These are phyloP conservation scores for Lipomyces starkeyi DNA, from an alignment of 805 yeast genomes.

Conservation along the genomic window DNA sequence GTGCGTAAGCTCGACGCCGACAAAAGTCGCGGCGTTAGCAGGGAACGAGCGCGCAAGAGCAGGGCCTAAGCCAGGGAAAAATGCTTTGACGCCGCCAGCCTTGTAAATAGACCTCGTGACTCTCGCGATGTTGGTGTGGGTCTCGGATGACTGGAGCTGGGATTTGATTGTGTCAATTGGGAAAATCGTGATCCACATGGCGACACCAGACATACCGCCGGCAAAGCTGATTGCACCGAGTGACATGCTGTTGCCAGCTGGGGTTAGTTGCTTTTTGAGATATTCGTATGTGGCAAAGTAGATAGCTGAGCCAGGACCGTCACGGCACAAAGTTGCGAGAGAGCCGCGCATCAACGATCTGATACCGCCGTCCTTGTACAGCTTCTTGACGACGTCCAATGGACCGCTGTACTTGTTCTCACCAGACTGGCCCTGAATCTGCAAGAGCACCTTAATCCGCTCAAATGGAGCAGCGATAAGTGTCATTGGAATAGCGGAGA, in stretches of 20 bases:
- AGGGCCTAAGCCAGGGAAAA: conserved; percentile 98
- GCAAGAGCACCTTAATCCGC: conserved; percentile 92
- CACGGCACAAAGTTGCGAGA: conserved; percentile 89
- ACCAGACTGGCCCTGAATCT: conserved; percentile 62
- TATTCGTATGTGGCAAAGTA: conserved; percentile 94
- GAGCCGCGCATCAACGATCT: conserved; percentile 89
- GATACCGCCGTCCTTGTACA: conserved; percentile 81
- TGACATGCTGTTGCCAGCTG: conserved; percentile 58
- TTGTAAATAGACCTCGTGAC: conserved; percentile 73
- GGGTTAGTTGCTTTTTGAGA: conserved; percentile 67
- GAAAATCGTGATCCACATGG: conserved; percentile 97
- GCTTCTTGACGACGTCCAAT: conserved; percentile 64
- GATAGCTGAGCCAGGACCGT: conserved; percentile 96
- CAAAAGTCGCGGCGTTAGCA: conserved; percentile 98
- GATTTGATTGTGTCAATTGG: conserved; percentile 95
- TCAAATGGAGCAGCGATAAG: conserved; percentile 98
- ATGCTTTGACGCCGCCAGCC: conserved; percentile 83
- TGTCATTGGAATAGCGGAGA: conserved; percentile 94
- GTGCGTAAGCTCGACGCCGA: conserved; percentile 86
- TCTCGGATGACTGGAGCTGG: conserved; percentile 70
- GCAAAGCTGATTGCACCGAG: conserved; percentile 80
- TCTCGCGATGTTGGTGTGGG: conserved; percentile 59
- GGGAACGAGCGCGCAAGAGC: conserved; percentile 95
- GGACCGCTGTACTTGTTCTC: conserved; percentile 54
- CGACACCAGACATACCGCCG: conserved; percentile 95